Conservation (phyloP, 2,329 filamentous ascomycete genomes). For the Blumeriella jaapii region DNA sequence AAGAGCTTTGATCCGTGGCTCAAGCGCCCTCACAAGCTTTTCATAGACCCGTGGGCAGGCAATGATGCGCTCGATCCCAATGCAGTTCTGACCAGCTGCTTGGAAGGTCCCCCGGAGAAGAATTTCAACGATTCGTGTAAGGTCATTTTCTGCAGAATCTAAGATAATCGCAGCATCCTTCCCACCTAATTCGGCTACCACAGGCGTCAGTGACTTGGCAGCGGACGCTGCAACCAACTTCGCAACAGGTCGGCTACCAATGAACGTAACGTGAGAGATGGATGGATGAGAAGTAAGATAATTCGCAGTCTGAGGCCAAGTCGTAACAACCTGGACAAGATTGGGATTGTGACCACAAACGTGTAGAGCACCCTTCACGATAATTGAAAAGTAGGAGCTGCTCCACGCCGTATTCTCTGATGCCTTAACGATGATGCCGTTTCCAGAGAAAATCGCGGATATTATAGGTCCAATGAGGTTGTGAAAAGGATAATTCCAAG, state of each 20-base stretch:
- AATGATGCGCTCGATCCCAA: slow-evolving; percentile 90
- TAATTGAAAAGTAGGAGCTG: slow-evolving; percentile 65
- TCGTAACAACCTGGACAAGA: slow-evolving; percentile 74
- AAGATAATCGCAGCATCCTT: slow-evolving; percentile 89
- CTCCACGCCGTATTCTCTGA: slow-evolving; percentile 96
- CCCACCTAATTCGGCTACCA: slow-evolving; percentile 84
- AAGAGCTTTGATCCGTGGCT: slow-evolving; percentile 61
- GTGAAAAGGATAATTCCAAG: slow-evolving; percentile 97
- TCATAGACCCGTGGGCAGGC: slow-evolving; percentile 68
- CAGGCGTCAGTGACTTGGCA: slow-evolving; percentile 73
- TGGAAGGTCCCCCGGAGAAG: slow-evolving; percentile 91
- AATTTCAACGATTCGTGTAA: slow-evolving; percentile 66
- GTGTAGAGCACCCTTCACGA: slow-evolving; percentile 66
- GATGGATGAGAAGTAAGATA: slow-evolving; percentile 75
- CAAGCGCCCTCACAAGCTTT: slow-evolving; percentile 56
- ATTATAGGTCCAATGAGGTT: slow-evolving; percentile 89
- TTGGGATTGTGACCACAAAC: slow-evolving; percentile 75
- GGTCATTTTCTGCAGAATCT: slow-evolving; percentile 53
- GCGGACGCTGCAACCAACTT: slow-evolving; percentile 81
- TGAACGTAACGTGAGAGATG: slow-evolving; percentile 88
- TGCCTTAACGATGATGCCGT: slow-evolving; percentile 84
- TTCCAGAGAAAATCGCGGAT: slow-evolving; percentile 80
- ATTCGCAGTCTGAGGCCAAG: slow-evolving; percentile 74
- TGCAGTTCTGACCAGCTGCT: slow-evolving; percentile 92
- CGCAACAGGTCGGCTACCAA: slow-evolving; percentile 78